Base-by-base conservation (phyloP, 306 rosid species). In the Sesbania bispinosa region DNA sequence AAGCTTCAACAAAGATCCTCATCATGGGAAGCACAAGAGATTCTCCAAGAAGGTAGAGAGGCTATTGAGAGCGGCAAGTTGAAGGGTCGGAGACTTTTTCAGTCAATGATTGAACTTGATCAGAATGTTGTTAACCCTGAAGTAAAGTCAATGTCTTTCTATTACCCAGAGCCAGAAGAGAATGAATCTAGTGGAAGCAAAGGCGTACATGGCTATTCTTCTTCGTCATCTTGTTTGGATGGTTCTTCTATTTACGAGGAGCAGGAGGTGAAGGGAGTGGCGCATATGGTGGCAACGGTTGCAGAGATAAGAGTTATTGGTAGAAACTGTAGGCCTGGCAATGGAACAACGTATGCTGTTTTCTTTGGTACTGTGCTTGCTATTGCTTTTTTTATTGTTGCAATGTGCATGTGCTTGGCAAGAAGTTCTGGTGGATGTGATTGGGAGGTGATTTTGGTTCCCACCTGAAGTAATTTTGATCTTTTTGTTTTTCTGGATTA, bases 1-100 rank as follows among this genome's bases (percentile, higher is more conserved):
- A 71, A 77, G 29, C 81, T 86, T 77, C 96, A 86, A 68, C 69
- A 46, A 16, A 54, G 18, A 4, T 26, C 36, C 2, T 27, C 57
- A 2, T 29, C 52, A 13, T 62, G 16, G 77, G 77, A 53, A 3
- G 80, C 53, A 30, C 58, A 66, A 41, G 90, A 89, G 80, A 79
- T 69, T 7, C 33, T 57, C 15, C 59, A 65, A 41, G 85, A 86
- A 58, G 73, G 89, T 14, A 64, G 77, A 18, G 86, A 63, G 3
- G 84, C 79, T 26, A 73, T 86, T 2, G 79, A 74, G 51, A 74
- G 82, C 0, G 91, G 87, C 2, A 78, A 47, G 30, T 67, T 87
- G 10, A 85, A 81, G 70, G 86, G 93, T 1, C 60, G 89, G 29
- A 53, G 84, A 50, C 89, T 84, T 35, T 85, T 90, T 33, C 72